A percentile compares a stretch with the other conserved stretches of the same genome.
Evolutionary conservation across 2,329 filamentous ascomycete genomes (phyloP).

Genomic region (Aphanoascus verrucosus): DNA sequence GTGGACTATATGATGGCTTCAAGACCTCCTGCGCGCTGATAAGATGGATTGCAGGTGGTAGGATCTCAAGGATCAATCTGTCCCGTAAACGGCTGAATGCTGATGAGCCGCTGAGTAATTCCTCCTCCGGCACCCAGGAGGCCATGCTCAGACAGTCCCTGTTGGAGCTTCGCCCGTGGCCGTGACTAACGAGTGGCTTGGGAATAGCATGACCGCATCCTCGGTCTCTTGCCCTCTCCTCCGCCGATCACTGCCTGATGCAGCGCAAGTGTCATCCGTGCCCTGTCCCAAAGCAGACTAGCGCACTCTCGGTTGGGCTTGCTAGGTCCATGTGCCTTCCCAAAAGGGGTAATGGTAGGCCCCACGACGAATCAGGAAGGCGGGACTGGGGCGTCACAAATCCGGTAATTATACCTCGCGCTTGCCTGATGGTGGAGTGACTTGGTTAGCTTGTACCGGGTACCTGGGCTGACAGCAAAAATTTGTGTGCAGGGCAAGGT

Average conservation of each 20-base stretch:
- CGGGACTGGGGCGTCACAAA: neutral
- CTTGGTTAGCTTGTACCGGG: neutral
- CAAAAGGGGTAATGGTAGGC: constrained; percentile 6
- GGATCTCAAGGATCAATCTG: too few species aligned
- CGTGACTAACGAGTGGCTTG: neutral
- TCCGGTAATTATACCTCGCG: constrained; percentile 1
- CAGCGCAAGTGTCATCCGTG: neutral
- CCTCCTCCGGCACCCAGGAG: neutral
- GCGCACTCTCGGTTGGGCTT: neutral
- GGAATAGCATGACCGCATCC: neutral
- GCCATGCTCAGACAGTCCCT: constrained; percentile 4
- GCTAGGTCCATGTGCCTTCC: neutral
- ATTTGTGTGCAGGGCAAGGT: neutral
- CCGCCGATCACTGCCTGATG: neutral
- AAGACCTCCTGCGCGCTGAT: neutral
- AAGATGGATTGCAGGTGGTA: too few species aligned
- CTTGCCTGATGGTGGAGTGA: neutral
- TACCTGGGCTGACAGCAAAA: neutral
- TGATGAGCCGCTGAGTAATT: neutral
- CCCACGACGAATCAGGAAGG: constrained; percentile 6
- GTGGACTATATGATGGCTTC: neutral
- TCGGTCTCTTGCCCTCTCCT: too few species aligned
- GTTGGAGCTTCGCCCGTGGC: constrained; percentile 4
- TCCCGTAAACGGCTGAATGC: neutral
- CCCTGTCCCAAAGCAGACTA: constrained; percentile 4